Conservation (phyloP, 345 rosid genomes). For the Lenwebbia sp. region DNA sequence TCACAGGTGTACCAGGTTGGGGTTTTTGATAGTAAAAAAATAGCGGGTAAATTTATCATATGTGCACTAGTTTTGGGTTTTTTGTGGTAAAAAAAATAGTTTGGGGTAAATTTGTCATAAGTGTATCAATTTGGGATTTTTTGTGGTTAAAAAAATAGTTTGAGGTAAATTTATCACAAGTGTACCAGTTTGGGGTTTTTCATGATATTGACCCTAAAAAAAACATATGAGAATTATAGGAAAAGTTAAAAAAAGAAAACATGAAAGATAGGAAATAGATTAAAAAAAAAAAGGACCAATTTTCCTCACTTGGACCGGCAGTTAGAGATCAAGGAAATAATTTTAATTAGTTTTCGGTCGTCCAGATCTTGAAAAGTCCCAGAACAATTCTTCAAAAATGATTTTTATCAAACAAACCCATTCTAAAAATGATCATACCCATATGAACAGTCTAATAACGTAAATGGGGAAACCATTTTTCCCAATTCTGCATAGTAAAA, state of each 20-base stretch:
- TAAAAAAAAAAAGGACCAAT: fast-evolving
- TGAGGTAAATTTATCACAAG: too few species aligned
- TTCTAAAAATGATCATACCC: background rate
- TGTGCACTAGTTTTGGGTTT: too few species aligned
- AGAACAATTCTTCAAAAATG: background rate
- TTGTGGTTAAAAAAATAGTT: too few species aligned
- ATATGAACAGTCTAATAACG: background rate
- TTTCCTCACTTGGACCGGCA: background rate
- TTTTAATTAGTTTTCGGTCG: background rate
- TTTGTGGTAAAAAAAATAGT: too few species aligned
- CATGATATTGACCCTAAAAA: too few species aligned
- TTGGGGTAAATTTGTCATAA: too few species aligned
- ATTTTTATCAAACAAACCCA: background rate
- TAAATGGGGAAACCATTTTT: background rate
- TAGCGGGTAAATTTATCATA: too few species aligned
- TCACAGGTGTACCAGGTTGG: too few species aligned
- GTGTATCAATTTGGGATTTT: too few species aligned
- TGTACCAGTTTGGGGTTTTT: too few species aligned
- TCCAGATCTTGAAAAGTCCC: background rate
- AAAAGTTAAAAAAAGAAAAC: background rate
- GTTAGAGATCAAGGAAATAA: background rate
- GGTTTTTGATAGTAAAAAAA: too few species aligned
- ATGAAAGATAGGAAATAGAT: background rate
- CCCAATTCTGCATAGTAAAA: background rate
- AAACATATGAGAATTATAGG: background rate